Conservation (phyloP, 305 asterid genomes). For the Lippia alba region DNA sequence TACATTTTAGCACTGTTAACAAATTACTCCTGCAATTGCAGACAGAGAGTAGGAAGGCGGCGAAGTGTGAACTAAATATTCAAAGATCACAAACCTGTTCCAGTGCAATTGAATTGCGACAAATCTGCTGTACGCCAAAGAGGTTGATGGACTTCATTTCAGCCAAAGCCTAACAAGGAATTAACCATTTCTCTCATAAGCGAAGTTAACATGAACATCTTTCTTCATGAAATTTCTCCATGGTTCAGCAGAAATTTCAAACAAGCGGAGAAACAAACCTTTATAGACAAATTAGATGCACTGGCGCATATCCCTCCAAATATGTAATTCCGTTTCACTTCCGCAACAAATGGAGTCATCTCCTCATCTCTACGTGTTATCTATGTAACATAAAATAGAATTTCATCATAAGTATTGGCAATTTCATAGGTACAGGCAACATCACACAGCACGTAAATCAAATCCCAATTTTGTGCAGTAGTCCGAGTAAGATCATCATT, state of each 20-base stretch:
- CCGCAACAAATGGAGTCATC: conserved; percentile 87
- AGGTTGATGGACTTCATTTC: conserved; percentile 93
- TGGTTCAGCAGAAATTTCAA: conserved; percentile 31
- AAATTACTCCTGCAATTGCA: too few relatives aligned
- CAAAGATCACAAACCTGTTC: conserved; percentile 71
- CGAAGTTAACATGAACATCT: conserved; percentile 16
- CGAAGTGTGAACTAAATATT: conserved; percentile 11
- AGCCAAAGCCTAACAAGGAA: conserved; percentile 77
- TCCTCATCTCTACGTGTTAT: conserved; percentile 98
- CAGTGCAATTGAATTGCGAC: conserved; percentile 95
- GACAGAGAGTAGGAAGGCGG: background rate
- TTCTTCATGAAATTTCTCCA: conserved; percentile 19
- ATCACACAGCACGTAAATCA: conserved; percentile 17
- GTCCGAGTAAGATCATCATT: background rate
- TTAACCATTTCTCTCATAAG: conserved; percentile 27
- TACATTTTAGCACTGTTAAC: too few relatives aligned
- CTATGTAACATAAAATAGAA: conserved; percentile 51
- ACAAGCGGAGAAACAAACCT: conserved; percentile 60
- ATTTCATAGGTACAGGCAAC: conserved; percentile 31
- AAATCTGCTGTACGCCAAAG: conserved; percentile 97
- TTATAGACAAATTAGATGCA: conserved; percentile 81
- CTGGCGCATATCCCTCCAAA: conserved; percentile 93
- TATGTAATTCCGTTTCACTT: conserved; percentile 85
- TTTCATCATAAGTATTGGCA: conserved; percentile 9
- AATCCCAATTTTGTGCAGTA: background rate